Evolutionary conservation across 2,329 filamentous ascomycete species (phyloP).

Genomic region (Aspergillus terreus): DNA sequence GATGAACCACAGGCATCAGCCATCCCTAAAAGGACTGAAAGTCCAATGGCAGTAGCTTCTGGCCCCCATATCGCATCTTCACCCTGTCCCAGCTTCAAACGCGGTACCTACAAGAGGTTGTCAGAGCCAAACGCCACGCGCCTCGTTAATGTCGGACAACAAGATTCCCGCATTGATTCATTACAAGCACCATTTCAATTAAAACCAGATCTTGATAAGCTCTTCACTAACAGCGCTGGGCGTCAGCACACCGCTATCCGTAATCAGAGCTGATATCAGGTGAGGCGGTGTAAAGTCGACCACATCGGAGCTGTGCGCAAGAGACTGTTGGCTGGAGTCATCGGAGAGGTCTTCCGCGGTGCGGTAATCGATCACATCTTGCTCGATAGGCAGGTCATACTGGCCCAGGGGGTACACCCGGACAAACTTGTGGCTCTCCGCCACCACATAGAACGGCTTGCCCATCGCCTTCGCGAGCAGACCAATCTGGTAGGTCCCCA

Average conservation of each 20-base stretch:
- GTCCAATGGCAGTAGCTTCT: too few relatives aligned
- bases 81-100: background rate
- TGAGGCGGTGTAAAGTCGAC: slow-evolving; percentile 56
- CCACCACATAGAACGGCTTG: slow-evolving; percentile 83
- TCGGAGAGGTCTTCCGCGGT: slow-evolving; percentile 49
- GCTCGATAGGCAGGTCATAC: slow-evolving; percentile 74
- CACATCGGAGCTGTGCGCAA: slow-evolving; percentile 29
- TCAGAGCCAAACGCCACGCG: background rate
- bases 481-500: slow-evolving; percentile 85
- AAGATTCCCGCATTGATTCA: background rate
- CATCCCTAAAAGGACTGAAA: too few relatives aligned
- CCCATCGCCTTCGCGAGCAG: slow-evolving; percentile 69
- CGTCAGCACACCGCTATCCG: slow-evolving; percentile 60
- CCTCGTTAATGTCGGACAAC: background rate
- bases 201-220: slow-evolving; percentile 56
- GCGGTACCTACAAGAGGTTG: background rate
- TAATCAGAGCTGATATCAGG: slow-evolving; percentile 62
- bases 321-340: slow-evolving; percentile 43
- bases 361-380: slow-evolving; percentile 71
- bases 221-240: slow-evolving; percentile 65
- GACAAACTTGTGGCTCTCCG: slow-evolving; percentile 96
- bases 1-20: background rate
- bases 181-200: background rate
- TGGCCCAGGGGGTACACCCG: slow-evolving; percentile 79
- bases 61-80: too few relatives aligned